Evolutionary conservation across 78 protist species (phyloP), one percentile per base, ranked within the genome.

Genomic region (Polysphondylium violaceum): DNA sequence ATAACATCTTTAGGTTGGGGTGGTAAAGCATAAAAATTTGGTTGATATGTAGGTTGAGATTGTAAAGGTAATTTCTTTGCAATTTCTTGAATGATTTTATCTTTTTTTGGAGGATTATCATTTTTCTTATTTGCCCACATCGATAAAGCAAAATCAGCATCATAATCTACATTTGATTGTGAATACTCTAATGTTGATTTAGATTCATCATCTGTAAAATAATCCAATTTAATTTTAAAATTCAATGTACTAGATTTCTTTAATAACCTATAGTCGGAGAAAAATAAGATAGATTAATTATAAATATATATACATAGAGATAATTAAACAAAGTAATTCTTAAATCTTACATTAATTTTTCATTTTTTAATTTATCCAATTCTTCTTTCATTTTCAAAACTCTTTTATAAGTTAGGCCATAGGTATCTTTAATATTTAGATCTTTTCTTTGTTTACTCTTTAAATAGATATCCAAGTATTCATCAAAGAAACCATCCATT

Each of bases 141-240:
- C 43, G 68, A 31, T 27, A 35, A 51, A 12, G 91, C 91, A 44
- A 83, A 81, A 7, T 83, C 91, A 17, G 91, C 91, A 69, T 83
- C 91, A 59, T 83, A 83, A 17, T 83, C 79, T 11, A 69, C 43
- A 58, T 69, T 83, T 2, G 17, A 14, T 40, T 68, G 51, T 19
- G 79, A 69, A 7, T 21, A 31, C 41, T 67, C 91, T 12, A 69
- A 7, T 3, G 73, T 44, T 50, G 19, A 31, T 38, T 83, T 83
- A 1, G 79, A 8, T 43, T 83, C 91, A 43, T 64, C 55, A 35
- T 83, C 91, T 2, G 91, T 69, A 27, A 83, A 69, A 69, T 69
- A 64, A 69, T 83, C 91, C n/a, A 83, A 55, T 69, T 43, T 83
- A 59, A 83, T 44, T 44, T 59, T 83, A 40, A 68, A n/a, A 25